Evolutionary conservation across 805 yeast species (phyloP).

Genomic region (Wickerhamomyces canadensis): DNA sequence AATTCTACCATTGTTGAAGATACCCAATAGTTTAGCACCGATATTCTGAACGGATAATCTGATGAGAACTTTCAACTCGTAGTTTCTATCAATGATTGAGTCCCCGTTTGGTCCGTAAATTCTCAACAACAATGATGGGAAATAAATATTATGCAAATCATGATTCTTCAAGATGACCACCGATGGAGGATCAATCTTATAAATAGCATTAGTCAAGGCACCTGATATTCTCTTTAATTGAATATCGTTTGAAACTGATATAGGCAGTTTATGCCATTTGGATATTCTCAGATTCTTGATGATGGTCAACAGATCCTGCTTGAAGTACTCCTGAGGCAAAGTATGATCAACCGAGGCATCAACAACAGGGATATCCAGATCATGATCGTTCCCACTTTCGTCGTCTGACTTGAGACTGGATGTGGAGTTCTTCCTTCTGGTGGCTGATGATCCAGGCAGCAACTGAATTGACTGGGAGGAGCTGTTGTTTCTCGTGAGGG

Average conservation of each 20-base stretch:
- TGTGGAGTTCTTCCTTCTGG: background rate
- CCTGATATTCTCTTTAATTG: conserved; percentile 72
- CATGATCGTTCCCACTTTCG: background rate
- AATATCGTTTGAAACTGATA: conserved; percentile 36
- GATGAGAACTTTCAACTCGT: conserved; percentile 66
- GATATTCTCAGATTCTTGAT: conserved; percentile 60
- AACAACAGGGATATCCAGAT: conserved; percentile 38
- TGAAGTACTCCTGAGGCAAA: conserved; percentile 79
- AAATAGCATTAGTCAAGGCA: conserved; percentile 89
- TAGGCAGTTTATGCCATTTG: conserved; percentile 61
- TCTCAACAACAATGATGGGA: conserved; percentile 65
- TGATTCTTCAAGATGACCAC: conserved; percentile 28
- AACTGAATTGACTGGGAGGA: background rate
- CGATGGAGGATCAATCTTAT: conserved; percentile 58
- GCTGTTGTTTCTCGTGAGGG: conserved; percentile 3
- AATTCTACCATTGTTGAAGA: conserved; percentile 86
- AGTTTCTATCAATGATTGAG: conserved; percentile 77
- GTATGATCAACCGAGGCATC: conserved; percentile 64
- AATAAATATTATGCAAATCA: conserved; percentile 31
- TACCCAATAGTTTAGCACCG: conserved; percentile 87
- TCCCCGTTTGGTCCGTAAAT: conserved; percentile 88
- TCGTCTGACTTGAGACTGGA: conserved; percentile 1
- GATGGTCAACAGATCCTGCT: conserved; percentile 68
- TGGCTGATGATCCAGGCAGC: background rate
- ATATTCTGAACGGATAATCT: conserved; percentile 72